These are phyloP conservation scores for Vitellaria paradoxa DNA, from an alignment of 179 eudicot genomes.

Conservation along the genomic window DNA sequence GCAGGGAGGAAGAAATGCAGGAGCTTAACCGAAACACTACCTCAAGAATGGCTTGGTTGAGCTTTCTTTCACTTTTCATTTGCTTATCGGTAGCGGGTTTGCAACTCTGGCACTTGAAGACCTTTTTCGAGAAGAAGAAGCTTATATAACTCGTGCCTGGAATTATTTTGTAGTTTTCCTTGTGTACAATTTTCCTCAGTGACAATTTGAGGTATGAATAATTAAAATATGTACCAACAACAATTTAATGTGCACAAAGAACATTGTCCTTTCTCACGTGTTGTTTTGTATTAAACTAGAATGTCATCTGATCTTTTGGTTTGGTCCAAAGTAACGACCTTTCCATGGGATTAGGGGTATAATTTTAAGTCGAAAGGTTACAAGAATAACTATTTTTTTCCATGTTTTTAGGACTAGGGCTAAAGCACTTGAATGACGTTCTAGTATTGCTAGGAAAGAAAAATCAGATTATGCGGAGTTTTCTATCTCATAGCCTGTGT, in stretches of 20 bases:
- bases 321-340: background rate
- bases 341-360: too few relatives aligned
- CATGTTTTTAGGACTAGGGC: too few relatives aligned
- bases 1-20: constrained; percentile 91
- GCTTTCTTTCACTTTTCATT: constrained; percentile 62
- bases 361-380: too few relatives aligned
- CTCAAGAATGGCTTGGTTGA: constrained; percentile 73
- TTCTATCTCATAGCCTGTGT: background rate
- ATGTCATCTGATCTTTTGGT: background rate
- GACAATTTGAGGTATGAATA: background rate
- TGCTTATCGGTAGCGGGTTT: constrained; percentile 67
- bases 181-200: constrained; percentile 5
- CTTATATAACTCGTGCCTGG: constrained; percentile 35
- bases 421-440: too few relatives aligned
- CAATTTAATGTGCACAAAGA: background rate
- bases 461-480: too few relatives aligned
- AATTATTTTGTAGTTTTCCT: background rate
- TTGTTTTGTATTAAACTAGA: too few relatives aligned
- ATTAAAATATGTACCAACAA: background rate
- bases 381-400: too few relatives aligned
- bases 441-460: too few relatives aligned
- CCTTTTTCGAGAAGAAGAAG: constrained; percentile 82
- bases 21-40: constrained; percentile 61
- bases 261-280: background rate
- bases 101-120: constrained; percentile 76